Evolutionary conservation across 192 early-diverging fungal genomes (phyloP).

Genomic region (Coemansia sp.): DNA sequence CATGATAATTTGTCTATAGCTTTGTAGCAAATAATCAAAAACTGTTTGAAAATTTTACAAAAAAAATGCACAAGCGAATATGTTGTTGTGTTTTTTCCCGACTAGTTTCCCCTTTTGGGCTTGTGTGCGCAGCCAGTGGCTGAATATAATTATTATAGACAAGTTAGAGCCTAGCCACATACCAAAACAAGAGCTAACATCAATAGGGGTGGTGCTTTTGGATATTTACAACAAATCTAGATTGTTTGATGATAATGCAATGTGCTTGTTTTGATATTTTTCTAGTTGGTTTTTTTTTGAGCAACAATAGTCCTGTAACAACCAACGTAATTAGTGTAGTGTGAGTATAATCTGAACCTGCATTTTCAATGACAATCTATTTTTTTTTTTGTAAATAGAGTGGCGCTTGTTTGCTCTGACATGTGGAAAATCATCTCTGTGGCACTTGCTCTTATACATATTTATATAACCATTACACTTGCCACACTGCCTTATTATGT

Average conservation of each 20-base stretch:
- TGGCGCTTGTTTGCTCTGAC: not conserved
- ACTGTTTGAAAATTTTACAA: not conserved
- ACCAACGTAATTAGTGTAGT: conserved; percentile 7
- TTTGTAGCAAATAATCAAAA: not conserved
- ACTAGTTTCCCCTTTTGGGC: conserved; percentile 9
- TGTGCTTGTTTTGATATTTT: not conserved
- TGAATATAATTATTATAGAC: not conserved
- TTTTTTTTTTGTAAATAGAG: not conserved
- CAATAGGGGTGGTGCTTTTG: not conserved
- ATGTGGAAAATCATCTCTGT: not conserved
- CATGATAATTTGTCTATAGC: not conserved
- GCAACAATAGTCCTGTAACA: not conserved
- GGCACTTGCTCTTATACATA: not conserved
- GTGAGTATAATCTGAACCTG: conserved; percentile 1
- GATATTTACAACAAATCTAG: not conserved
- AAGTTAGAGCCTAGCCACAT: not conserved
- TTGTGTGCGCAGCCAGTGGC: conserved; percentile 1
- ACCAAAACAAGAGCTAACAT: not conserved
- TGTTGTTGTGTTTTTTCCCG: not conserved
- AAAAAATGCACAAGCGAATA: not conserved
- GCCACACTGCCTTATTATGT: not conserved
- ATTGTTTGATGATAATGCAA: not conserved
- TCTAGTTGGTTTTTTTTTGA: not conserved
- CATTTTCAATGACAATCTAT: not conserved
- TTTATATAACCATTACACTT: not conserved